Evolutionary conservation across 805 yeast species (phyloP).

Genomic region (Saturnispora kantuleensis): DNA sequence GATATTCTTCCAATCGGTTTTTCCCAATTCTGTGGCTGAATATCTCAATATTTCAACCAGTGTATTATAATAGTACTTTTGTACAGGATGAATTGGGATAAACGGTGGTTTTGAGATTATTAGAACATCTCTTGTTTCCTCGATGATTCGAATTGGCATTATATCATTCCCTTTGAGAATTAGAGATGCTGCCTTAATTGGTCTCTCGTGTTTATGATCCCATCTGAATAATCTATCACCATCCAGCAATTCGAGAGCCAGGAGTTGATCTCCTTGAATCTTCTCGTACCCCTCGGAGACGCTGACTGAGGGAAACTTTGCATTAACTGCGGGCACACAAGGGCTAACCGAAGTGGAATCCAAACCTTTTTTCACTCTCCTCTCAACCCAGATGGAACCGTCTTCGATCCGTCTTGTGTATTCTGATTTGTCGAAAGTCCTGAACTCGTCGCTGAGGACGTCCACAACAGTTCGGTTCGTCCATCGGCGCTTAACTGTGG

Average conservation of each 20-base stretch:
- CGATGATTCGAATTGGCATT: conserved; percentile 9
- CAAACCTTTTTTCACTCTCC: conserved; percentile 1
- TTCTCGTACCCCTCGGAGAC: conserved; percentile 11
- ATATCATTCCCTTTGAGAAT: conserved; percentile 5
- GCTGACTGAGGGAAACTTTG: conserved; percentile 1
- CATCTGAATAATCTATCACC: conserved; percentile 23
- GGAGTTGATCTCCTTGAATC: conserved; percentile 24
- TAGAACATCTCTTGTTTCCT: conserved; percentile 25
- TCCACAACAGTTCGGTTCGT: conserved; percentile 28
- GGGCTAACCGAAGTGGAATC: not conserved
- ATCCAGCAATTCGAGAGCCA: conserved; percentile 12
- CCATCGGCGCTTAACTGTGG: conserved; percentile 39
- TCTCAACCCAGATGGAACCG: conserved; percentile 15
- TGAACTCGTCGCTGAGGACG: conserved; percentile 32
- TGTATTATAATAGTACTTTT: conserved; percentile 35
- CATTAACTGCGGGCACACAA: not conserved
- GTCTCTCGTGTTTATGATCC: conserved; percentile 25
- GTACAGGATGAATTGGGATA: conserved; percentile 46
- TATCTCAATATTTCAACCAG: conserved; percentile 36
- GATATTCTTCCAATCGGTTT: conserved; percentile 8
- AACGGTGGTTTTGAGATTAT: conserved; percentile 45
- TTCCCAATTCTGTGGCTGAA: conserved; percentile 13
- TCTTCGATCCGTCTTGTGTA: conserved; percentile 16
- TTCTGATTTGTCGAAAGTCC: conserved; percentile 19
- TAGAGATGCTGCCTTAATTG: conserved; percentile 13